Base-by-base conservation (phyloP, 1,284 basidiomycete genomes). In the Melampsora americana region DNA sequence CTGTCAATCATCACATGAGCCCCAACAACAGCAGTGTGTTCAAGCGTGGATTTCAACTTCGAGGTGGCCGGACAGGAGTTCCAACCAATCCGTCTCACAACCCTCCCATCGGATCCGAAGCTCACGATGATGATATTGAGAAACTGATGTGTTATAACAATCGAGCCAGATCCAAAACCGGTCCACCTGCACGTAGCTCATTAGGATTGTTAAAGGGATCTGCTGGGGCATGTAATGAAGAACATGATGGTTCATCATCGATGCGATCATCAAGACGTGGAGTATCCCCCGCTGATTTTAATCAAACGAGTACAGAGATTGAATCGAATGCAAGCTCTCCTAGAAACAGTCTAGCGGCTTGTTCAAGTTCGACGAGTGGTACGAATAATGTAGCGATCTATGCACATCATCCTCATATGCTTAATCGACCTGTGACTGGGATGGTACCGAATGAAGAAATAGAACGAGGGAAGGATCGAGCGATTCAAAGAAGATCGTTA, bases 321-420 rank as follows among this genome's bases (percentile, higher is more conserved):
- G 53, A 59, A 23, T 59, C 53, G 28, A 59, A 59, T 23, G n/a
- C 53, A 59, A 59, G 28, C 20, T 28, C n/a, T 5, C 53, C 53
- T 28, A 28, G 39, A 11, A 42, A 59, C 20, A 28, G 28, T 35
- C 20, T 62, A 35, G 28, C 28, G 5, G 28, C 61, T 18, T 35
- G 20, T 35, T 62, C 61, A 62, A 5, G 18, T 59, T 28, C 28
- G n/a, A 28, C 53, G 9, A 28, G 53, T 28, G n/a, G 23, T 1
- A 23, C 53, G 1, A 59, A 59, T 59, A n/a, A 23, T 59, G n/a
- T 28, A 23, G 50, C 65, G 20, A 66, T 72, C n/a, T 62, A 72
- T 56, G 62, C 70, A 18, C 44, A 66, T 44, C 69, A 71, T 61
- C 70, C 70, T 14, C 72, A 74, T 65, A 66, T 74, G 65, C 42